A percentile compares a stretch with the other conserved stretches of the same genome.
Evolutionary conservation across 2,329 filamentous ascomycete genomes (phyloP).

Genomic region (Drechmeria coniospora): DNA sequence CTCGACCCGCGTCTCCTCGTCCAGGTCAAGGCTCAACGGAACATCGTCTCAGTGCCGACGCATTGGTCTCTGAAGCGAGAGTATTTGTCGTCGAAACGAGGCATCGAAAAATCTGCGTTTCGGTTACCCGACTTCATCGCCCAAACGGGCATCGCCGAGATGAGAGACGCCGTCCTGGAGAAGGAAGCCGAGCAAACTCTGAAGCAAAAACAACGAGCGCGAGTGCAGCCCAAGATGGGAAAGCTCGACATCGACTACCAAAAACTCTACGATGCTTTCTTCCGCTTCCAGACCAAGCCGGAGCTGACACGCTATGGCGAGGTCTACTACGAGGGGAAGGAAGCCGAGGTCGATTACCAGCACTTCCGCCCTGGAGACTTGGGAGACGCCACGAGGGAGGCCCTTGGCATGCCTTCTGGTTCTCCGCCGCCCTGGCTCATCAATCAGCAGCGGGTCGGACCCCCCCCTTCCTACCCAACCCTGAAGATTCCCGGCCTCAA

Average conservation of each 20-base stretch:
- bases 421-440: constrained; percentile 95
- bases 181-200: constrained; percentile 85
- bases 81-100: constrained; percentile 90
- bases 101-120: constrained; percentile 91
- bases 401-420: constrained; percentile 81
- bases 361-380: constrained; percentile 83
- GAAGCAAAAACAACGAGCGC: constrained; percentile 90
- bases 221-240: constrained; percentile 90
- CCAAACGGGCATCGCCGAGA: constrained; percentile 93
- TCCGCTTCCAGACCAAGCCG: constrained; percentile 93
- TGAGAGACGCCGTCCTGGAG: constrained; percentile 90
- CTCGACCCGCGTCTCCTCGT: constrained; percentile 79
- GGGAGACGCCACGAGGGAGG: constrained; percentile 78
- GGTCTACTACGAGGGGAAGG: constrained; percentile 99
- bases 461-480: constrained; percentile 88
- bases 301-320: constrained; percentile 88
- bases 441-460: constrained; percentile 87
- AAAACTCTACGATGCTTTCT: constrained; percentile 96
- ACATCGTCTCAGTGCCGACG: constrained; percentile 82
- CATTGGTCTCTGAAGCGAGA: constrained; percentile 97
- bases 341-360: constrained; percentile 87
- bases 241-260: constrained; percentile 98
- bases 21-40: constrained; percentile 87
- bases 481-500: constrained; percentile 90
- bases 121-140: constrained; percentile 90